Evolutionary conservation across 108 stramenopile genomes (phyloP).

Genomic region (Cyclotella baltica): DNA sequence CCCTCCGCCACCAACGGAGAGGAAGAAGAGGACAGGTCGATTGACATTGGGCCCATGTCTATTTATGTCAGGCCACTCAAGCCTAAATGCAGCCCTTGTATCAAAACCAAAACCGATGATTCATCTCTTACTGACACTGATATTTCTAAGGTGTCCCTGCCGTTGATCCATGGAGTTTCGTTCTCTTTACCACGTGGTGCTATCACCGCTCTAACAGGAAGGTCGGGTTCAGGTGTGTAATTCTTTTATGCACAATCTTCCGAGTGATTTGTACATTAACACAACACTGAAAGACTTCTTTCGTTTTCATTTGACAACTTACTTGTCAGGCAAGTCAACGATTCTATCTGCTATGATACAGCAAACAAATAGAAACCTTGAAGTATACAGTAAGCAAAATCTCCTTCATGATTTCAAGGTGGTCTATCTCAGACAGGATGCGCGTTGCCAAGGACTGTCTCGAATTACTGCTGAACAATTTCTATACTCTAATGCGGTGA

Average conservation of each 20-base stretch:
- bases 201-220: background rate
- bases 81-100: no score
- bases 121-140: no score
- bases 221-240: background rate
- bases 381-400: conserved; percentile 1
- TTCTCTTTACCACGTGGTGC: background rate
- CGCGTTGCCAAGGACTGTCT: background rate
- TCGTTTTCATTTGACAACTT: background rate
- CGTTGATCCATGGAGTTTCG: background rate
- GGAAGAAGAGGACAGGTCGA: no score
- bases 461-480: background rate
- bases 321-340: background rate
- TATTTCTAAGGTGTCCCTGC: background rate
- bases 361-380: background rate
- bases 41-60: background rate
- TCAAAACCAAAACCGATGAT: no score
- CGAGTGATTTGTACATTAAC: no score
- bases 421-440: conserved; percentile 1
- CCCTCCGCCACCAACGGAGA: no score
- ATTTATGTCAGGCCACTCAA: background rate
- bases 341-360: background rate
- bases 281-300: no score
- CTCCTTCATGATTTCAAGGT: background rate
- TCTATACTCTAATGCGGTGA: background rate
- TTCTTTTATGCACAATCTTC: background rate